phyloP scores from a whole-genome alignment of 2,329 filamentous ascomycete species.

The Raffaelea deltoideospora region DNA sequence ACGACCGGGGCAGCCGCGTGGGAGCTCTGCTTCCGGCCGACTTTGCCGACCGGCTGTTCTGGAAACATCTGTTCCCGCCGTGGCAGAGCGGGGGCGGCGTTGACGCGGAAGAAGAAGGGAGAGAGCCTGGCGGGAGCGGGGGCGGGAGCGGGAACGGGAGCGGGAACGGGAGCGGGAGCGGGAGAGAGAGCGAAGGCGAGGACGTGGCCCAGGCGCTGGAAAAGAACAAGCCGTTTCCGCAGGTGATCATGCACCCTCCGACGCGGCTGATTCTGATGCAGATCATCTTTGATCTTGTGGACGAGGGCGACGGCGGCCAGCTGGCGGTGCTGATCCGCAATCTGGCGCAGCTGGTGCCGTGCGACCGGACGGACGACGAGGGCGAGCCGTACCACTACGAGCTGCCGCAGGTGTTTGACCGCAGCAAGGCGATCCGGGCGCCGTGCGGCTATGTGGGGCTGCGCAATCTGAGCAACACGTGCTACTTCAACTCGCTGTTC shows the following conservation, averaged over 20 bases:
- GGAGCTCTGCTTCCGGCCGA: slow-evolving; percentile 7
- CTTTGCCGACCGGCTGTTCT: slow-evolving; percentile 37
- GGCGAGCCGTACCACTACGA: slow-evolving; percentile 46
- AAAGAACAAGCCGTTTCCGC: slow-evolving; percentile 15
- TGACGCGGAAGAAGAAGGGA: too few species aligned
- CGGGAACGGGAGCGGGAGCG: too few species aligned
- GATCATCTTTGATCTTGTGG: slow-evolving; percentile 41
- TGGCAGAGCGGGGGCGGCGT: slow-evolving; percentile 15
- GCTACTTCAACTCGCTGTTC: slow-evolving; percentile 89
- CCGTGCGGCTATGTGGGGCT: slow-evolving; percentile 74
- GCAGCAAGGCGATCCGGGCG: slow-evolving; percentile 53
- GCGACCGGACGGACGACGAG: slow-evolving; percentile 24
- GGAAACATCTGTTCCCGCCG: slow-evolving; percentile 50
- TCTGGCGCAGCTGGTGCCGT: slow-evolving; percentile 34
- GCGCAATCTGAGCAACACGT: slow-evolving; percentile 88
- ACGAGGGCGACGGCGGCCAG: slow-evolving; percentile 31
- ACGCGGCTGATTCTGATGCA: slow-evolving; percentile 46
- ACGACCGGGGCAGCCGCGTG: slow-evolving; percentile 5
- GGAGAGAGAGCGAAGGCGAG: slow-evolving; percentile 11
- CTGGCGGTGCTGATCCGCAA: slow-evolving; percentile 35
- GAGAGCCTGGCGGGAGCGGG: too few species aligned
- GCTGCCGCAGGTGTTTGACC: slow-evolving; percentile 46
- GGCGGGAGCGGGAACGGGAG: too few species aligned
- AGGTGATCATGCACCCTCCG: slow-evolving; percentile 31
- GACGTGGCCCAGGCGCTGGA: slow-evolving; percentile 3